Evolutionary conservation across 345 rosid species (phyloP).

Genomic region (Boechera retrofracta): DNA sequence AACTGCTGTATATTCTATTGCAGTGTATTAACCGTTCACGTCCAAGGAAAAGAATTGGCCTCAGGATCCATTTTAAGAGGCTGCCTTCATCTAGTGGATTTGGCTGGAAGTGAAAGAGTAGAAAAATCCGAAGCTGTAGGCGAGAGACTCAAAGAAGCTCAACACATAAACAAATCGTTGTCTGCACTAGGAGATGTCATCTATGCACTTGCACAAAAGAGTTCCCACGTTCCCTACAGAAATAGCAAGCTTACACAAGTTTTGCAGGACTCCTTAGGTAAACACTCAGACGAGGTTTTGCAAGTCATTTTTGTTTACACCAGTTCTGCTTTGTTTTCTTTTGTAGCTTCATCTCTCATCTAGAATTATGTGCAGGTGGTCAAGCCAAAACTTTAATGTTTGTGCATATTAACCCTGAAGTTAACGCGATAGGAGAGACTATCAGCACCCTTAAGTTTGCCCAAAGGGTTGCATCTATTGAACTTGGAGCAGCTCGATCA

Average conservation of each 20-base stretch:
- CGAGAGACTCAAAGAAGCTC: constrained; percentile 97
- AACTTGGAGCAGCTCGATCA: constrained; percentile 92
- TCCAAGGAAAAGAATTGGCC: constrained; percentile 79
- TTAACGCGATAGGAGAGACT: constrained; percentile 84
- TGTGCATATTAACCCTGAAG: constrained; percentile 92
- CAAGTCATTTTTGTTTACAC: not conserved
- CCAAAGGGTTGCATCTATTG: constrained; percentile 92
- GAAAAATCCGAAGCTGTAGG: constrained; percentile 97
- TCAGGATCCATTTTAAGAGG: constrained; percentile 87
- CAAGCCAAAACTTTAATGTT: constrained; percentile 98
- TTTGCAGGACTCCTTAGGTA: constrained; percentile 92
- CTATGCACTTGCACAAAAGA: constrained; percentile 95
- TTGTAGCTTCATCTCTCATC: constrained; percentile 14
- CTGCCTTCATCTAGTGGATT: constrained; percentile 94
- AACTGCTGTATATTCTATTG: not conserved
- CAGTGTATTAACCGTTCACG: constrained; percentile 94
- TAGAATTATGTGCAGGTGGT: constrained; percentile 61
- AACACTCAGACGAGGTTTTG: constrained; percentile 7
- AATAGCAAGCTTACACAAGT: constrained; percentile 99
- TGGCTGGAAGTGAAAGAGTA: constrained; percentile 99
- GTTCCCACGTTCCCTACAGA: constrained; percentile 86
- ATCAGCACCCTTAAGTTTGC: constrained; percentile 96
- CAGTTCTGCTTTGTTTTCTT: not conserved
- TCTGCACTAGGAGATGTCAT: constrained; percentile 98
- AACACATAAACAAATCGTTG: constrained; percentile 87